These are phyloP conservation scores for Phoenix roebelenii DNA, from an alignment of 176 grass and related monocot species.

Conservation along the genomic window DNA sequence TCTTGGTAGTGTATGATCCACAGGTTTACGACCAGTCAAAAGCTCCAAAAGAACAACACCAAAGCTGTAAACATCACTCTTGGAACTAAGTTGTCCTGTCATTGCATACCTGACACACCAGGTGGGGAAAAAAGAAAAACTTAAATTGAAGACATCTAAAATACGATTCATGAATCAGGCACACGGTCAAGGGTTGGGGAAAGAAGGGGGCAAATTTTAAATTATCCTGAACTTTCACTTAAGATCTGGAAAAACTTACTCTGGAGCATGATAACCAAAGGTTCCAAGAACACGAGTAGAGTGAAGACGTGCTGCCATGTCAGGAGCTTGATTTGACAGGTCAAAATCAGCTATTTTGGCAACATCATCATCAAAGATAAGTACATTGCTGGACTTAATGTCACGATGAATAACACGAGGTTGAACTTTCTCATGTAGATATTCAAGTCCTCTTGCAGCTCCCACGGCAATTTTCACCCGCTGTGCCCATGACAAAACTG, in stretches of 20 bases:
- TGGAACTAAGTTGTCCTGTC: constrained; percentile 54
- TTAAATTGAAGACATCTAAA: neutral
- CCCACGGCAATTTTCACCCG: constrained; percentile 51
- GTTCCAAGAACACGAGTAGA: constrained; percentile 82
- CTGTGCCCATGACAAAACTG: constrained; percentile 53
- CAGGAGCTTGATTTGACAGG: constrained; percentile 63
- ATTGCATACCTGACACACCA: constrained; percentile 43
- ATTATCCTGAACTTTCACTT: too few species aligned
- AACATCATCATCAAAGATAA: constrained; percentile 40
- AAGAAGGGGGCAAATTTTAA: too few species aligned
- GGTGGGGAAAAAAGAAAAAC: neutral
- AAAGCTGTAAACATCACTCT: constrained; percentile 68
- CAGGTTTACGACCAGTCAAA: constrained; percentile 48
- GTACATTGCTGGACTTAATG: constrained; percentile 16
- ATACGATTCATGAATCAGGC: too few species aligned
- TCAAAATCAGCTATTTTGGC: constrained; percentile 66
- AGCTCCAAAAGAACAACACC: constrained; percentile 62
- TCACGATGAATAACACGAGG: constrained; percentile 29
- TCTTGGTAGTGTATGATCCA: constrained; percentile 54
- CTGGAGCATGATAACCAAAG: constrained; percentile 83
- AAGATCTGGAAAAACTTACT: constrained; percentile 33
- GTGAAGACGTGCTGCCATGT: constrained; percentile 78
- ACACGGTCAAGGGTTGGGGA: too few species aligned
- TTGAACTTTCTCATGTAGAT: constrained; percentile 71
- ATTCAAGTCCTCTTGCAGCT: constrained; percentile 56